Evolutionary conservation across 2,329 filamentous ascomycete species (phyloP), one percentile per base, ranked within the genome.

Genomic region (Claviceps africana): DNA sequence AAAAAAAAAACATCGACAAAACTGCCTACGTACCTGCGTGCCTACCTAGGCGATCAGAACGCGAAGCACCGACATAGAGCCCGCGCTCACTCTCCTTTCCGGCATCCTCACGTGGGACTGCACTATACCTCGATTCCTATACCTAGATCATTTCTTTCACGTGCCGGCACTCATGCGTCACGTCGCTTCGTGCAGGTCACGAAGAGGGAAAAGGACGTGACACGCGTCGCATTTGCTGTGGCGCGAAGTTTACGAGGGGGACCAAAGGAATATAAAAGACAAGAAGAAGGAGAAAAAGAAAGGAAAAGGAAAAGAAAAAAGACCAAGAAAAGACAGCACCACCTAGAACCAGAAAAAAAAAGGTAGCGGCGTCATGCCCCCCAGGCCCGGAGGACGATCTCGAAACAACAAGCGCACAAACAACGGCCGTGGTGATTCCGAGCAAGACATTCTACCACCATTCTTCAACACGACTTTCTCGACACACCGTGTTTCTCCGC

Each of bases 401-500:
- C 53, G 51, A 25, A 30, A 43, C 43, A 45, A 51, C 21, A 45
- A 51, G 21, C 33, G 44, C 35, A 17, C 21, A 45, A 53, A 55
- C 35, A 53, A 55, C 21, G 53, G 56, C 25, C 58, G 58, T 28
- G 54, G 60, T 45, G 60, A 65, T 31, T 51, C 56, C 19, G 59
- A 59, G 9, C 53, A 61, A 39, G 60, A 65, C 25, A 56, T 59
- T 1, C 54, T 59, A 22, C 66, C 69, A 25, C 70, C 71, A 2
- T 75, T 82, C 62, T 78, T 77, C 67, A 76, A 78, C 65, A 79
- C 74, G 0, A 79, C 77, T 15, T 81, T 79, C 56, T 76, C 77
- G 3, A 73, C 73, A 6, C 73, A 79, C 58, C 75, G 76, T 47
- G 70, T 73, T 2, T 80, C 78, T 0, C 76, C 77, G 1, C 66